A percentile compares a stretch with the other conserved stretches of the same genome.
Evolutionary conservation across 148 eudicot species (phyloP).

Genomic region (Fagopyrum tataricum): DNA sequence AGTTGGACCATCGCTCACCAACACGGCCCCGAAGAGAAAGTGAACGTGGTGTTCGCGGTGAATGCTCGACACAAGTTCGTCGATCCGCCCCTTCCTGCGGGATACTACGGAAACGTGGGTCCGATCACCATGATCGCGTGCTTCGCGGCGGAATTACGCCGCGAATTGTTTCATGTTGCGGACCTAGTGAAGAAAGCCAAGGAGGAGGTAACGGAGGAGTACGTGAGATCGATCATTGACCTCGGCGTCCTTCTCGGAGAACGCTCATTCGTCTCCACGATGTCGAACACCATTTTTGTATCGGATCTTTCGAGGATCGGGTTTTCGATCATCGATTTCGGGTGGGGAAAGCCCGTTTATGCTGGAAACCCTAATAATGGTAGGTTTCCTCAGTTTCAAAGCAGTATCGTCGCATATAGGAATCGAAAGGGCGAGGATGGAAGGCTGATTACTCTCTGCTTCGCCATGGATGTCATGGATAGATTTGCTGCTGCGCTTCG

Average conservation of each 20-base stretch:
- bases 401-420: conserved; percentile 17
- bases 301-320: conserved; percentile 28
- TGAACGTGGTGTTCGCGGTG: conserved; percentile 20
- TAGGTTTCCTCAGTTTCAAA: conserved; percentile 15
- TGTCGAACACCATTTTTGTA: conserved; percentile 18
- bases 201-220: conserved; percentile 23
- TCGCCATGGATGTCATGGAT: conserved; percentile 21
- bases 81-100: conserved; percentile 26
- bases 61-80: conserved; percentile 20
- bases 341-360: conserved; percentile 38
- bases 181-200: conserved; percentile 31
- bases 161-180: too few species aligned
- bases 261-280: too few species aligned
- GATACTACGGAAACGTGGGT: conserved; percentile 38
- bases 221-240: conserved; percentile 27
- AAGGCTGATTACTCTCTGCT: conserved; percentile 22
- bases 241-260: conserved; percentile 26
- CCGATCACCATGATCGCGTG: conserved; percentile 12
- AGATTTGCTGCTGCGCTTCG: conserved; percentile 9
- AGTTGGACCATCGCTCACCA: conserved; percentile 38
- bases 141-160: not conserved
- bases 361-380: conserved; percentile 21
- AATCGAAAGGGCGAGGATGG: conserved; percentile 21
- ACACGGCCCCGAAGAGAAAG: conserved; percentile 25
- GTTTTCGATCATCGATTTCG: conserved; percentile 25